These are phyloP conservation scores for Candolleomyces eurysporus DNA, from an alignment of 768 basidiomycete species.

Conservation along the genomic window DNA sequence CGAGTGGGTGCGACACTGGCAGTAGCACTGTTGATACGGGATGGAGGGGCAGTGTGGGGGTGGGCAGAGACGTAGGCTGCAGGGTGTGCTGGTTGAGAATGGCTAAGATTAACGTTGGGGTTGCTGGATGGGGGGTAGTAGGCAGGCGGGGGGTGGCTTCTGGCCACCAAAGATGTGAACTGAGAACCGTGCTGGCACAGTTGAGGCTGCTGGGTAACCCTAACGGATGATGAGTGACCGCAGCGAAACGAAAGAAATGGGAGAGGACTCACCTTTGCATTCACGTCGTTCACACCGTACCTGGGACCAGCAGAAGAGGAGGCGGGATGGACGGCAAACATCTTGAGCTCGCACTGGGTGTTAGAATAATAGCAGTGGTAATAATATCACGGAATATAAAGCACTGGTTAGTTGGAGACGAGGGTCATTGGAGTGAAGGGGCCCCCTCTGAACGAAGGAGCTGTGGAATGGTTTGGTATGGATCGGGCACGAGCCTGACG, in stretches of 20 bases:
- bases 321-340: constrained; percentile 29
- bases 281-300: constrained; percentile 20
- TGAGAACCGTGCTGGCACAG: constrained; percentile 26
- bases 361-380: background rate
- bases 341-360: constrained; percentile 12
- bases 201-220: constrained; percentile 9
- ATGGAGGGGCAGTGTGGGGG: constrained; percentile 12
- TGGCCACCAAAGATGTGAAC: constrained; percentile 23
- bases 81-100: too few relatives aligned
- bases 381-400: too few relatives aligned
- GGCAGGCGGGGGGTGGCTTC: constrained; percentile 19
- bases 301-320: constrained; percentile 22
- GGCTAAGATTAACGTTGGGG: too few relatives aligned
- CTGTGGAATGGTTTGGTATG: background rate
- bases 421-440: background rate
- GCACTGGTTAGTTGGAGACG: constrained; percentile 4
- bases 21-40: constrained; percentile 7
- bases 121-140: too few relatives aligned
- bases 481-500: background rate
- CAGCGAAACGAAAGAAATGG: background rate
- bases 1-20: background rate
- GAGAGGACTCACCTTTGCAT: constrained; percentile 21
- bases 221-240: constrained; percentile 1
- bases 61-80: background rate
- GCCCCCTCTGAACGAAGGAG: background rate